Base-by-base conservation (phyloP, 257 asterid species). In the Catharanthus roseus region DNA sequence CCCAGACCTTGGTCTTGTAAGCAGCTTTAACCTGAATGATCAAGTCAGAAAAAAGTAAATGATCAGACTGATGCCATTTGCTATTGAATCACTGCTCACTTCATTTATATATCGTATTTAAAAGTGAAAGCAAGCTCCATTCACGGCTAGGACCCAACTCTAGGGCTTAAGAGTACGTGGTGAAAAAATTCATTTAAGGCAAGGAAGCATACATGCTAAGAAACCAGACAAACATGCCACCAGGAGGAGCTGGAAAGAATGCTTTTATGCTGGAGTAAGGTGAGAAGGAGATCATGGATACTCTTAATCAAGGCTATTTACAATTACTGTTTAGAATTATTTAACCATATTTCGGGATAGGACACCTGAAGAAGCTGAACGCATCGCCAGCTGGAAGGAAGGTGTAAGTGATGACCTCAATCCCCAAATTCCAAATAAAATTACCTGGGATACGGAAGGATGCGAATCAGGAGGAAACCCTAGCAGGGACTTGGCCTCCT, bases 1-100 rank as follows among this genome's bases (percentile, higher is more conserved):
- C 95, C 90, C 85, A 81, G 64, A 75, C 95, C 85, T 82, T 87
- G 64, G 65, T 77, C 80, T 78, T 83, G 82, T 87, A 89, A 10
- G 96, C 95, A 65, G 85, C 81, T 80, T 89, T 89, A n/a, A 89
- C 78, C 96, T 89, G 71, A 68, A 51, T 47, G 26, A 33, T 62
- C 26, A 21, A 21, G 11, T 38, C 21, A 34, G 16, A 26, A 12
- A 55, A 54, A n/a, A 10, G 12, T 8, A 44, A 44, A 47, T 47
- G 53, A 47, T 47, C 9, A 10, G 13, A 45, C 31, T 53, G 13
- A 10, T 53, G 31, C 60, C 3, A 10, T 42, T 42, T 42, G 11
- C 49, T 10, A 8, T 2, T 6, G 29, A n/a, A 54, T 54, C 9
- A 54, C 31, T 10, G n/a, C 16, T 54, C 24, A 16, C 8, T 23